Percentiles rank a stretch among this genome's conserved stretches.
phyloP scores from a whole-genome alignment of 495 filamentous ascomycete genomes.

The Paragyromitra xinjiangensis region DNA sequence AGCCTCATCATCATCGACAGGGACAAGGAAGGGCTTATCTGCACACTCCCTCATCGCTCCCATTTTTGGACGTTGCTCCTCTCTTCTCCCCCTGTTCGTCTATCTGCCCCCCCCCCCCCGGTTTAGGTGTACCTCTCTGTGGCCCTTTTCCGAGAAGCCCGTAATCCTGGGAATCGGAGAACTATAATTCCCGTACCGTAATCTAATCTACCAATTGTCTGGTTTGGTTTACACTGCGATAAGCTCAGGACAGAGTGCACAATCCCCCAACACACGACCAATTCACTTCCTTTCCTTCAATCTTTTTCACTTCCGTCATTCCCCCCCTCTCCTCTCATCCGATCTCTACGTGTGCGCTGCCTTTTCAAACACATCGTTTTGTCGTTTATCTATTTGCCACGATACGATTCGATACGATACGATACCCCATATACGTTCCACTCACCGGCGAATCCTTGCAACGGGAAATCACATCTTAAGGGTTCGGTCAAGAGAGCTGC shows the following conservation, averaged over 20 bases:
- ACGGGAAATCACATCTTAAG: not conserved
- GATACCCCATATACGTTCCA: conserved; percentile 9
- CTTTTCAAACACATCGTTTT: conserved; percentile 14
- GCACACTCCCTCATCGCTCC: conserved; percentile 35
- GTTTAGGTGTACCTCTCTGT: conserved; percentile 29
- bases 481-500: conserved; percentile 8
- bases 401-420: conserved; percentile 20
- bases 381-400: conserved; percentile 17
- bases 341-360: conserved; percentile 28
- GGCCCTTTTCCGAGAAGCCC: conserved; percentile 33
- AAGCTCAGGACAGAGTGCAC: conserved; percentile 48
- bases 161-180: conserved; percentile 44
- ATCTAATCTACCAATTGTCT: conserved; percentile 53
- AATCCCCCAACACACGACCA: conserved; percentile 39
- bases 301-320: conserved; percentile 14
- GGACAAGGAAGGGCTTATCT: conserved; percentile 42
- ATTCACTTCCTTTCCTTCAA: conserved; percentile 22
- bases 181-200: conserved; percentile 47
- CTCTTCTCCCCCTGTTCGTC: not conserved
- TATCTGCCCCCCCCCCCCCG: not conserved
- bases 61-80: conserved; percentile 29
- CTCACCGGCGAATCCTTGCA: conserved; percentile 17
- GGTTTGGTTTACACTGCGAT: conserved; percentile 36
- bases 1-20: conserved; percentile 31
- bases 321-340: conserved; percentile 2